phyloP scores from a whole-genome alignment of 306 rosid species.

The Vigna mungo region DNA sequence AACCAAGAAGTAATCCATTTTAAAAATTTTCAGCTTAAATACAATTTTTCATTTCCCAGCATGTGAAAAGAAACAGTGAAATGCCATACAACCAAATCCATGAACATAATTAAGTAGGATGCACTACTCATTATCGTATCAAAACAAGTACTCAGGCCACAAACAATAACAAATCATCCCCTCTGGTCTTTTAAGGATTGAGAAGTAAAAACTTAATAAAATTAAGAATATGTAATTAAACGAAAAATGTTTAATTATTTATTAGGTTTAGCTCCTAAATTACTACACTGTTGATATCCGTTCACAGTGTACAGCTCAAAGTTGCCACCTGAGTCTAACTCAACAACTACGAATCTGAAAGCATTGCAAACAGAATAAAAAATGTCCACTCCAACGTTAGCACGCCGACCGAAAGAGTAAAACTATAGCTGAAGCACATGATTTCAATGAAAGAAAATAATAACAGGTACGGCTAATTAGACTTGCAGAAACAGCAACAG shows the following conservation, averaged over 20 bases:
- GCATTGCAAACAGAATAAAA: conserved; percentile 1
- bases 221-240: conserved; percentile 1
- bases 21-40: not conserved
- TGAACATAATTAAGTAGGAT: not conserved
- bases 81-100: not conserved
- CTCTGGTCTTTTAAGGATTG: conserved; percentile 4
- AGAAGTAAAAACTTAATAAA: not conserved
- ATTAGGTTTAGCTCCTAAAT: conserved; percentile 1
- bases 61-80: conserved; percentile 10
- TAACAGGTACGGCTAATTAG: not conserved
- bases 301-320: conserved; percentile 13
- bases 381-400: not conserved
- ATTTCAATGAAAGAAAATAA: not conserved
- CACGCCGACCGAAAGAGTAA: not conserved
- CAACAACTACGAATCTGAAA: not conserved
- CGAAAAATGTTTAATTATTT: conserved; percentile 4
- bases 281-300: not conserved
- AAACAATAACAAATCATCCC: not conserved
- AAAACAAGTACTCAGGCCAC: not conserved
- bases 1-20: conserved; percentile 14
- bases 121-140: not conserved
- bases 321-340: not conserved
- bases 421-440: not conserved
- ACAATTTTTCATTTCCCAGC: not conserved
- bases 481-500: not conserved